Conservation (phyloP, 306 rosid species). For the Trifolium subterraneum region DNA sequence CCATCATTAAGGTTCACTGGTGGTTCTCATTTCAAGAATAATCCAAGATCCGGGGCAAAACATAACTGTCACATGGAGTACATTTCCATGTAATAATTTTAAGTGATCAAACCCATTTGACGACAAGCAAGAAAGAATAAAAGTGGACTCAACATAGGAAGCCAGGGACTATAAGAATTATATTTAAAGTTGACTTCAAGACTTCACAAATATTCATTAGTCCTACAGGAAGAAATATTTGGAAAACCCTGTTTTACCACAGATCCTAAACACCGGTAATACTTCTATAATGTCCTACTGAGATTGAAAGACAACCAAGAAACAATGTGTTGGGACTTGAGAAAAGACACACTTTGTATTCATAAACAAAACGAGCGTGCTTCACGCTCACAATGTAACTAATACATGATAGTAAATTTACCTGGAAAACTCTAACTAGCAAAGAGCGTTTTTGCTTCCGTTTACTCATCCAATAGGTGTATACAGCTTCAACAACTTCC, state of each 20-base stretch:
- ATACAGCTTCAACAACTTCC: constrained; percentile 64
- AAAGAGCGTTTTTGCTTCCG: constrained; percentile 64
- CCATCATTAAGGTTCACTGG: neutral
- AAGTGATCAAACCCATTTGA: neutral
- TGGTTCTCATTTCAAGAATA: neutral
- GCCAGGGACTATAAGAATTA: neutral
- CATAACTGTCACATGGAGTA: neutral
- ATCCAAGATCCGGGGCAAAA: neutral
- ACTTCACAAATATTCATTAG: neutral
- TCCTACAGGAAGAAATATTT: neutral
- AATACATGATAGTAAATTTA: constrained; percentile 46
- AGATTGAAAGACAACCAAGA: constrained; percentile 27
- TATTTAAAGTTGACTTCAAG: neutral
- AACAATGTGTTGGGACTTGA: neutral
- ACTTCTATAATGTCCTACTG: neutral
- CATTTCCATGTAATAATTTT: no score
- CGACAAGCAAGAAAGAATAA: neutral
- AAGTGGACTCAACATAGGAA: neutral
- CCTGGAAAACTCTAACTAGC: constrained; percentile 78
- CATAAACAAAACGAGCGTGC: neutral
- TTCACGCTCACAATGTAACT: neutral
- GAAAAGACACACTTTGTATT: neutral
- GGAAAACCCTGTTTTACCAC: neutral
- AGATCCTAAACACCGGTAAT: neutral
- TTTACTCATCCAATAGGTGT: constrained; percentile 71